Evolutionary conservation across 257 asterid species (phyloP).

Genomic region (Solanum habrochaites): DNA sequence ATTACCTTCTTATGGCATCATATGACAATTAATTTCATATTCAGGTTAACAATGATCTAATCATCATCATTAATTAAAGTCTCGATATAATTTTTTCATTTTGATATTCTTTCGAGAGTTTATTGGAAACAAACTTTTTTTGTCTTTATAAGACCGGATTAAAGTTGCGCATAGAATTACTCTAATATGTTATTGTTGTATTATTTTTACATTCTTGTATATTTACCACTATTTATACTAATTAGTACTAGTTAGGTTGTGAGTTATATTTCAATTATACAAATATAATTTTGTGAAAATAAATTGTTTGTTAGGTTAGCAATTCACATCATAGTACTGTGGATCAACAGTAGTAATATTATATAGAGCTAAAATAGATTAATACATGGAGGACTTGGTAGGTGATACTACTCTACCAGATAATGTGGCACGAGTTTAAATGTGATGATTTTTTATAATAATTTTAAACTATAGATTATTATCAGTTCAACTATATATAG

Average conservation of each 20-base stretch:
- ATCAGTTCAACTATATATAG: neutral
- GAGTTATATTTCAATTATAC: neutral
- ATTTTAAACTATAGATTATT: no score
- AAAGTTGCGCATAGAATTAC: neutral
- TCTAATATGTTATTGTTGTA: neutral
- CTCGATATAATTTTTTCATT: neutral
- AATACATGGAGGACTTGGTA: neutral
- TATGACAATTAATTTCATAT: neutral
- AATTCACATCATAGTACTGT: neutral
- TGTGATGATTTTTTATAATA: neutral
- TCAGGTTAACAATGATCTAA: neutral
- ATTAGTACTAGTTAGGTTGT: neutral
- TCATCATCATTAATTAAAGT: neutral
- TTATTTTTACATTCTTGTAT: neutral
- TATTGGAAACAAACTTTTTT: accelerated
- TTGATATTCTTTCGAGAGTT: neutral
- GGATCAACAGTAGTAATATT: neutral
- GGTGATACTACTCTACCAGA: neutral
- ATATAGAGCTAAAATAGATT: neutral
- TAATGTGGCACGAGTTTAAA: neutral
- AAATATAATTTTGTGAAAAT: neutral
- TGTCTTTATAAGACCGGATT: neutral
- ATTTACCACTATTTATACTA: neutral
- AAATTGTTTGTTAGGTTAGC: neutral
- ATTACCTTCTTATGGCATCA: neutral